Conservation (phyloP, 495 filamentous ascomycete genomes). For the Penicillium nucicola region DNA sequence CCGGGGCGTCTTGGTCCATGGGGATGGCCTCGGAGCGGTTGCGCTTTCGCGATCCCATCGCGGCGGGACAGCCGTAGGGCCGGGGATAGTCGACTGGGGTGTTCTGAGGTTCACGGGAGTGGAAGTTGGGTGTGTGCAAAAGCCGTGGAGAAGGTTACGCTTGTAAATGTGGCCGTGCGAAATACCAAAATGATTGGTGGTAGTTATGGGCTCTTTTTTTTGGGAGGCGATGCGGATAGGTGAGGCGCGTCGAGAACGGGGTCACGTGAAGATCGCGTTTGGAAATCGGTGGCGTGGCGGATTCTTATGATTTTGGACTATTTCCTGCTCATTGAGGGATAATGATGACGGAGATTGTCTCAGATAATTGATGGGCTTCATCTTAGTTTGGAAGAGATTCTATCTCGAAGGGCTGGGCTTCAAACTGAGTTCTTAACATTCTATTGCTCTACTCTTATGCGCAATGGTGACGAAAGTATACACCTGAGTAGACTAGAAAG, state of each 20-base stretch:
- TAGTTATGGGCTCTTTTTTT: conserved; percentile 11
- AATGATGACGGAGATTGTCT: too few relatives aligned
- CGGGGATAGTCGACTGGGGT: conserved; percentile 9
- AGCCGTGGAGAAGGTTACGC: background rate
- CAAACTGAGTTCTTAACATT: too few relatives aligned
- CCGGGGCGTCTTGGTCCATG: conserved; percentile 37
- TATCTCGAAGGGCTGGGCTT: too few relatives aligned
- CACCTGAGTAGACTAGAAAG: too few relatives aligned
- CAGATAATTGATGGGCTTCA: too few relatives aligned
- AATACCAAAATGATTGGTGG: background rate
- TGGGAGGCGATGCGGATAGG: conserved; percentile 32
- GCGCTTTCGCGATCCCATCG: conserved; percentile 66
- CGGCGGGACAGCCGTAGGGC: conserved; percentile 34
- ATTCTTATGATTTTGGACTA: too few relatives aligned
- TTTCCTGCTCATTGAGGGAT: too few relatives aligned
- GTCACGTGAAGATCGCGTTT: conserved; percentile 35
- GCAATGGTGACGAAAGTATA: too few relatives aligned
- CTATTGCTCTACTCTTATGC: too few relatives aligned
- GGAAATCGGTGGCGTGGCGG: background rate
- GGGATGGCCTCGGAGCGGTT: conserved; percentile 64
- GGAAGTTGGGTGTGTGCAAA: background rate
- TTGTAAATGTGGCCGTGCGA: conserved; percentile 1
- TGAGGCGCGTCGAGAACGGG: conserved; percentile 35
- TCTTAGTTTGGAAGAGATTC: too few relatives aligned
- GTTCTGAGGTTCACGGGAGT: conserved; percentile 13